These are phyloP conservation scores for Nymphaea thermarum DNA, from an alignment of 164 flowering plant species.

Conservation along the genomic window DNA sequence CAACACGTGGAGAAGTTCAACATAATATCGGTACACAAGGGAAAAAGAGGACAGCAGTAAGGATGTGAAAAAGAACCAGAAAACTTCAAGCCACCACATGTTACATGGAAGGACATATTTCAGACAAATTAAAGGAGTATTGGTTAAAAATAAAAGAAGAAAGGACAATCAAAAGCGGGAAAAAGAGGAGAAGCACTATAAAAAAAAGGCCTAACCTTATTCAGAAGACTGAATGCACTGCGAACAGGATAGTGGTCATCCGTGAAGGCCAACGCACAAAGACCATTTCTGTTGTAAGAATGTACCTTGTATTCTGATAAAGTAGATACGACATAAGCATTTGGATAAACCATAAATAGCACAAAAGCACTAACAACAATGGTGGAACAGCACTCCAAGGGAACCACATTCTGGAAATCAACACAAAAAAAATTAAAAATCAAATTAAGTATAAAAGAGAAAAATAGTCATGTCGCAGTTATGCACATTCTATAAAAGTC, in stretches of 20 bases:
- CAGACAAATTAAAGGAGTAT: too few species aligned
- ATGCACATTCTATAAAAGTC: too few species aligned
- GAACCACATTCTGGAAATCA: neutral
- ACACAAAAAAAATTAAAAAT: too few species aligned
- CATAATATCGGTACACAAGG: too few species aligned
- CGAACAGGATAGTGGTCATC: conserved; percentile 98
- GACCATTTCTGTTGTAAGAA: conserved; percentile 84
- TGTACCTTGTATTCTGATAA: conserved; percentile 87
- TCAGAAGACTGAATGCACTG: conserved; percentile 85
- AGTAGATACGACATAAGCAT: neutral
- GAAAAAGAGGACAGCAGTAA: too few species aligned
- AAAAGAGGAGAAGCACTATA: neutral
- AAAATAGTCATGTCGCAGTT: neutral
- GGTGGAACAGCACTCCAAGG: neutral
- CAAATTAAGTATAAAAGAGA: too few species aligned
- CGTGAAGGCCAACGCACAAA: conserved; percentile 89
- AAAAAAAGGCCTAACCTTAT: conserved; percentile 37
- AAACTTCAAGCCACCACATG: too few species aligned
- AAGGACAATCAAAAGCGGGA: neutral
- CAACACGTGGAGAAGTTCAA: too few species aligned
- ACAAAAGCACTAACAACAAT: neutral
- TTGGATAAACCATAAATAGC: neutral
- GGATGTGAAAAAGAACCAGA: too few species aligned
- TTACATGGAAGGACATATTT: too few species aligned
- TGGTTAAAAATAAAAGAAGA: too few species aligned